phyloP scores from a whole-genome alignment of 306 rosid genomes.

The Lathyrus sativus region DNA sequence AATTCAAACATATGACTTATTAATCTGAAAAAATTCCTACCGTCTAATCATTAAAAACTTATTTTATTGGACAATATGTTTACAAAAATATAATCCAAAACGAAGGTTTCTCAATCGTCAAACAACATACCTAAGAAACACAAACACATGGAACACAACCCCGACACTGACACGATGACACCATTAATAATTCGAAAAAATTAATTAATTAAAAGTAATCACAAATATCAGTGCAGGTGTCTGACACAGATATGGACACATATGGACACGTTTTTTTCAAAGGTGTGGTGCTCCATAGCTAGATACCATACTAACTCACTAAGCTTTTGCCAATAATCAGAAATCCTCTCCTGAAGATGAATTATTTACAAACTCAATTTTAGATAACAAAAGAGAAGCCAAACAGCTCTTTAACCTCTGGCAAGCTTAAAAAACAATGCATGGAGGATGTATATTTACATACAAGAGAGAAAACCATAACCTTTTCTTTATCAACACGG shows the following conservation, averaged over 20 bases:
- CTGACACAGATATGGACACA: too few relatives aligned
- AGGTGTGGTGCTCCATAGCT: too few relatives aligned
- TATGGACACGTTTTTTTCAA: too few relatives aligned
- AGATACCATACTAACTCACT: slow-evolving; percentile 6
- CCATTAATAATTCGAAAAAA: too few relatives aligned
- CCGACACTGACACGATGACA: too few relatives aligned
- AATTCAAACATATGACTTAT: too few relatives aligned
- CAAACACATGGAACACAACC: too few relatives aligned
- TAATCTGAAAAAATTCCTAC: too few relatives aligned
- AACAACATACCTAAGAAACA: too few relatives aligned
- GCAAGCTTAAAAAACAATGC: slow-evolving; percentile 38
- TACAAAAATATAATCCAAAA: slow-evolving; percentile 44
- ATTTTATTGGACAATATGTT: slow-evolving; percentile 32
- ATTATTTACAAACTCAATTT: slow-evolving; percentile 45
- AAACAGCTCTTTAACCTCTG: slow-evolving; percentile 34
- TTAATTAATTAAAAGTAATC: too few relatives aligned
- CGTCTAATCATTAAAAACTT: background rate
- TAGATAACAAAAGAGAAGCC: slow-evolving; percentile 29
- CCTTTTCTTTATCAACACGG: slow-evolving; percentile 42
- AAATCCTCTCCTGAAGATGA: slow-evolving; percentile 41
- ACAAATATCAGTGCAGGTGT: too few relatives aligned
- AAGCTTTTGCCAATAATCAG: slow-evolving; percentile 37
- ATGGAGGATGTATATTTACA: slow-evolving; percentile 57
- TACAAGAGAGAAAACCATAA: slow-evolving; percentile 39
- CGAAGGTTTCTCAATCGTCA: slow-evolving; percentile 31